These are phyloP conservation scores for Aspergillus ochraceus DNA, from an alignment of 2,329 filamentous ascomycete genomes.

Conservation along the genomic window DNA sequence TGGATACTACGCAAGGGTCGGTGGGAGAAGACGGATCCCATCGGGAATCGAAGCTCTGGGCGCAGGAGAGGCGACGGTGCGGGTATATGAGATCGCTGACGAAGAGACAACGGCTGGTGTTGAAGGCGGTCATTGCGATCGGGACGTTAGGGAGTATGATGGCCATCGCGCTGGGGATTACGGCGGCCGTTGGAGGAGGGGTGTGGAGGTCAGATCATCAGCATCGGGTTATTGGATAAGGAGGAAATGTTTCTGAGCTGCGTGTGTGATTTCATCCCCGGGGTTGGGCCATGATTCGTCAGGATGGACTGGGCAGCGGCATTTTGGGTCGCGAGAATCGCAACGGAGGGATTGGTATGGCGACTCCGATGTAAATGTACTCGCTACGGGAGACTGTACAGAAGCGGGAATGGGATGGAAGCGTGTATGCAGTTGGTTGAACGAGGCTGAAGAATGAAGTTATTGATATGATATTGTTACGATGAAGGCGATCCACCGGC, in stretches of 20 bases:
- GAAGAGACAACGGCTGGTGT: constrained; percentile 35
- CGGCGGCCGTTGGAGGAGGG: constrained; percentile 44
- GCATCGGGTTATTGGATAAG: constrained; percentile 25
- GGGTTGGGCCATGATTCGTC: neutral
- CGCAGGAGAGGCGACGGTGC: constrained; percentile 32
- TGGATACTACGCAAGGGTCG: constrained; percentile 5
- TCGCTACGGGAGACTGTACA: neutral
- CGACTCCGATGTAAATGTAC: neutral
- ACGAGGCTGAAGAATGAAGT: neutral
- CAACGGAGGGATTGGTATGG: neutral
- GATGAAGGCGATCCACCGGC: neutral
- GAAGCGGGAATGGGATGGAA: neutral
- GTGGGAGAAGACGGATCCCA: constrained; percentile 11
- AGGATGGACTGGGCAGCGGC: neutral
- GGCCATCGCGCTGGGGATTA: constrained; percentile 47
- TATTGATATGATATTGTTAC: neutral
- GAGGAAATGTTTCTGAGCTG: neutral
- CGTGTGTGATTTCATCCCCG: neutral
- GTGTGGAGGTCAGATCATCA: constrained; percentile 42
- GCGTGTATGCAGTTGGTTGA: neutral
- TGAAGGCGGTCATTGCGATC: constrained; percentile 44
- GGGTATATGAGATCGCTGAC: constrained; percentile 37
- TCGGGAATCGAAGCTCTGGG: constrained; percentile 36
- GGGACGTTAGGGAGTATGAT: constrained; percentile 45
- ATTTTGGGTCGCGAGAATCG: neutral